Evolutionary conservation across 2,329 filamentous ascomycete genomes (phyloP).

Genomic region (Calonectria pteridis): DNA sequence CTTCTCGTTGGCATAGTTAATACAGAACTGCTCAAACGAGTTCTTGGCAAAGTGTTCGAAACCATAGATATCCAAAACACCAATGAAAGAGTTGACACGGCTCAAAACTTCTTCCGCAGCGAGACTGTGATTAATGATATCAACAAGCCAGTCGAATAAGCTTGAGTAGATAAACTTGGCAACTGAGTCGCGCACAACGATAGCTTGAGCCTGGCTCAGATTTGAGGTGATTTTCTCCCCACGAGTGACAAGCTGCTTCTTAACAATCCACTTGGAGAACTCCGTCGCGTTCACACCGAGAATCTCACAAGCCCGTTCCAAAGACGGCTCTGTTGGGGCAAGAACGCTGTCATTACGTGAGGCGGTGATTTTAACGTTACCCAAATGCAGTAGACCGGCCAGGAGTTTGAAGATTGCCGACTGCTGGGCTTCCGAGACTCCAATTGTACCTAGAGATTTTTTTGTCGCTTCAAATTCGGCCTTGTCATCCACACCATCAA

Average conservation of each 20-base stretch:
- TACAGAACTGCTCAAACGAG: slow-evolving; percentile 99
- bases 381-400: slow-evolving; percentile 91
- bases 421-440: slow-evolving; percentile 81
- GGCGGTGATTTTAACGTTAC: slow-evolving; percentile 95
- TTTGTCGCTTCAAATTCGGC: slow-evolving; percentile 92
- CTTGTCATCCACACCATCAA: slow-evolving; percentile 96
- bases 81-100: slow-evolving; percentile 91
- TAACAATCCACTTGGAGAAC: slow-evolving; percentile 98
- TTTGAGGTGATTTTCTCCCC: slow-evolving; percentile 99
- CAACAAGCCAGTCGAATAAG: slow-evolving; percentile 99
- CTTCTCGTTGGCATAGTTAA: slow-evolving; percentile 99
- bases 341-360: slow-evolving; percentile 90
- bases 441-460: slow-evolving; percentile 88
- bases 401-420: slow-evolving; percentile 89
- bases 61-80: slow-evolving; percentile 98
- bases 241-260: slow-evolving; percentile 96
- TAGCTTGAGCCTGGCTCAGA: slow-evolving; percentile 90
- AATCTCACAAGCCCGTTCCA: slow-evolving; percentile 84
- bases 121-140: slow-evolving; percentile 91
- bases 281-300: slow-evolving; percentile 88
- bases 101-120: slow-evolving; percentile 89
- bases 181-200: slow-evolving; percentile 95
- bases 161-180: slow-evolving; percentile 99
- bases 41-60: slow-evolving; percentile 99
- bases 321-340: slow-evolving; percentile 81